Evolutionary conservation across 495 filamentous ascomycete species (phyloP), one percentile per base, ranked within the genome.

Genomic region (Lichina pygmaea): DNA sequence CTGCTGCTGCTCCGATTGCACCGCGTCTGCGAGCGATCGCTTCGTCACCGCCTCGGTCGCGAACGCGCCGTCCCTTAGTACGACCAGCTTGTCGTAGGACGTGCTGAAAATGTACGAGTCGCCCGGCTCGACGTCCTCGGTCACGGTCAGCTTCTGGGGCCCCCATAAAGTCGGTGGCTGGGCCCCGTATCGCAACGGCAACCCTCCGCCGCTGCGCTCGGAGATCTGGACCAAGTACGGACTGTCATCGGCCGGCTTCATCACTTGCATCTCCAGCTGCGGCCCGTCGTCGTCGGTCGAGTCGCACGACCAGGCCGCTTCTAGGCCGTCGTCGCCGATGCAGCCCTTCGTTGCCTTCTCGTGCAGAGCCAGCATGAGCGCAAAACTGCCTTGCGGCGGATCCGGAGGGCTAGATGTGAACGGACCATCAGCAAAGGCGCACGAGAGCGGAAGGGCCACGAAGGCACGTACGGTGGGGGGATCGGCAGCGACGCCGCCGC

Each of bases 21-120:
- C 13, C 34, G 6, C 34, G 12, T 52, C 51, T 33, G 48, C 44
- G 7, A 54, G 33, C 51, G 34, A 38, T 49, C 37, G 45, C 44
- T 53, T 39, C 33, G 42, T 33, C 30, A 9, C 12, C 44, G 49
- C 31, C 38, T 45, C 6, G 24, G 50, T 41, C 43, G 52, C 45
- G 44, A 77, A 59, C 33, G 66, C 62, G 2, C 62, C 56, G 46
- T 79, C 68, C 0, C 64, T 68, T 2, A 92, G 51, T 33, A 93
- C 68, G n/a, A 92, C 75, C 12, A 82, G 58, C 57, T 94, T 94
- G 61, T 86, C 70, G 52, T 85, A 89, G 7, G 61, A 48, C 31
- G 77, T 52, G 49, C 70, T 64, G 52, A 84, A 81, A 51, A 77
- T 80, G 58, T 72, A 79, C 6, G 83, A 82, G 34, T 57, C 55